Evolutionary conservation across 192 early-diverging fungal species (phyloP).

Genomic region (Gaertneriomyces sp.): DNA sequence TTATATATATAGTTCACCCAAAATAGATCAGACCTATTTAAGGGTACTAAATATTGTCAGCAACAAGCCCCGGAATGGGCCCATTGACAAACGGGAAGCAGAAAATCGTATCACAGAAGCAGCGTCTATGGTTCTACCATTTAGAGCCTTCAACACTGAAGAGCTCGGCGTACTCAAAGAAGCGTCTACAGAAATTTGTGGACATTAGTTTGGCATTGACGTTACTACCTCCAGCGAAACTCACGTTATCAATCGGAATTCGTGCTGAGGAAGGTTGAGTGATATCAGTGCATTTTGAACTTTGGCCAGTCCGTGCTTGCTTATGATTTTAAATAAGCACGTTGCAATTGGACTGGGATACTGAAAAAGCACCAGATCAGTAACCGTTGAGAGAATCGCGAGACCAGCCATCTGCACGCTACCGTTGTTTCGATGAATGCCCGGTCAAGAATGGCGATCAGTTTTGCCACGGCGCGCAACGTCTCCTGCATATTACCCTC

Average conservation of each 20-base stretch:
- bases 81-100: neutral
- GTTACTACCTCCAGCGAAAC: neutral
- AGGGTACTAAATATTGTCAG: neutral
- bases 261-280: constrained; percentile 77
- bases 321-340: constrained; percentile 80
- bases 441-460: constrained; percentile 82
- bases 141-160: constrained; percentile 34
- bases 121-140: constrained; percentile 23
- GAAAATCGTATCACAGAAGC: neutral
- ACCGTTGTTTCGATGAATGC: constrained; percentile 88
- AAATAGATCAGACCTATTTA: no score
- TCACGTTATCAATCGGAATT: constrained; percentile 70
- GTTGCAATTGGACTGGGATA: constrained; percentile 87
- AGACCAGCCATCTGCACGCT: constrained; percentile 30
- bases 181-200: constrained; percentile 32
- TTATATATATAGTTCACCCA: no score
- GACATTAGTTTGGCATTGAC: neutral
- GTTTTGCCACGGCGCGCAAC: constrained; percentile 73
- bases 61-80: neutral
- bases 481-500: constrained; percentile 80
- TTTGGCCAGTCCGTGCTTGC: constrained; percentile 84
- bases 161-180: constrained; percentile 56
- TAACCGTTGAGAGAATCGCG: neutral
- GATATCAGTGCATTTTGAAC: constrained; percentile 86
- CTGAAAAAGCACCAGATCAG: constrained; percentile 29